Percentiles rank a stretch among this genome's conserved stretches.
Conservation (phyloP, 306 rosid species). For the Cyclanthera cordifolia region DNA sequence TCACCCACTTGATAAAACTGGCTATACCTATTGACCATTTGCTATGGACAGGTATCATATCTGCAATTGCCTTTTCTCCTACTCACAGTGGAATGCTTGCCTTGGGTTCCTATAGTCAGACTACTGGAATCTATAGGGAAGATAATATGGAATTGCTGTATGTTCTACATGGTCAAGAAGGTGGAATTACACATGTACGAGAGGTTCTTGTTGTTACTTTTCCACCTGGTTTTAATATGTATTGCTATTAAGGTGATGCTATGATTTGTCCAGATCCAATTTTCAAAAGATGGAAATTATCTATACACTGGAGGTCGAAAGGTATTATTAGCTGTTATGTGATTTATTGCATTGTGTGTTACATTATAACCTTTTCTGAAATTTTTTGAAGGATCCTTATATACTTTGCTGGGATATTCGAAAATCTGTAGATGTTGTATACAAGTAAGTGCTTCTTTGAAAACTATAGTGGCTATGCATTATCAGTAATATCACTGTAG, state of each 20-base stretch:
- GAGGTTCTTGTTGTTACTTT: constrained; percentile 1
- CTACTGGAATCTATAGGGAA: constrained; percentile 73
- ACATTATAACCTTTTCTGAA: constrained; percentile 17
- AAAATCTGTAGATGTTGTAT: constrained; percentile 79
- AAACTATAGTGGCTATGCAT: neutral
- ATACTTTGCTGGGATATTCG: constrained; percentile 96
- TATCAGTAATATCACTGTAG: neutral
- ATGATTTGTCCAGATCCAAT: constrained; percentile 57
- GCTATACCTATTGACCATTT: constrained; percentile 11
- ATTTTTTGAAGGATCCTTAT: constrained; percentile 75
- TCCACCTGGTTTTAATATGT: neutral
- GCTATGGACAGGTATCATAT: constrained; percentile 55
- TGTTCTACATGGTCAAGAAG: constrained; percentile 93
- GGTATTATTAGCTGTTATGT: constrained; percentile 31
- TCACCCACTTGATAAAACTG: constrained; percentile 9
- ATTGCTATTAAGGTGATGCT: constrained; percentile 6
- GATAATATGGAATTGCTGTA: constrained; percentile 84
- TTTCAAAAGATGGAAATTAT: constrained; percentile 90
- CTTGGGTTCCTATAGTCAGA: constrained; percentile 79
- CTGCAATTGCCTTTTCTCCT: constrained; percentile 86
- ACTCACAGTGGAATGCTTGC: constrained; percentile 79
- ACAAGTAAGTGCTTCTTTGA: constrained; percentile 42
- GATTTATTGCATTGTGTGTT: constrained; percentile 4
- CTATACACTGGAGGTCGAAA: constrained; percentile 85
- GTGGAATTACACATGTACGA: constrained; percentile 95